Evolutionary conservation across 2,329 filamentous ascomycete species (phyloP), one percentile per base, ranked within the genome.

Genomic region (Zymoseptoria crescenta): DNA sequence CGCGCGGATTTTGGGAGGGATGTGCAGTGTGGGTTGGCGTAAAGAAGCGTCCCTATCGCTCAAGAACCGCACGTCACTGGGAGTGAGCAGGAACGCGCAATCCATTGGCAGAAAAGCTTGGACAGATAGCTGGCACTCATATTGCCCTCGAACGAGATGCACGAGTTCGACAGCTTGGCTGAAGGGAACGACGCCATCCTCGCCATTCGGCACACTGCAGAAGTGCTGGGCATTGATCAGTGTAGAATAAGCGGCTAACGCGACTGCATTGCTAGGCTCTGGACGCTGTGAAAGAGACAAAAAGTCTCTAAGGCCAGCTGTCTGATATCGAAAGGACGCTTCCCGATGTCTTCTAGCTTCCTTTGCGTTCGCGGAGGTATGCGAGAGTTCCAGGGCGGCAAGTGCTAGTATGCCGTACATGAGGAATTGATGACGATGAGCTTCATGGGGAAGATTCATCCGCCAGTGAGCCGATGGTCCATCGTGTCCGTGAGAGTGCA

Each of bases 371-470:
- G 52, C 54, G 29, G 28, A 24, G 24, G 50, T 54, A 13, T 54
- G 49, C 20, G 49, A 45, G 7, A 59, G 35, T 27, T 62, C 58
- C 20, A 58, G 60, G 9, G 60, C 60, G 24, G 55, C 54, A 10
- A 60, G 35, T 8, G 58, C 58, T 4, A 62, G 45, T 1, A 62
- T 55, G 21, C 58, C 60, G 5, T 57, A 52, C 60, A 62, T 62
- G 20, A 62, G 55, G 20, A 62, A 62, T 30, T 55, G 60, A 21
- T 45, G 35, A 16, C 35, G 4, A 45, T 45, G 35, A 4, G 60
- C 60, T 49, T 62, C 60, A 19, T 62, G 57, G 7, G 57, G 48
- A 8, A 62, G 53, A 30, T 45, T 45, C 35, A 16, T 45, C 35
- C 2, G 35, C 35, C 35, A 45, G 35, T 16, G 35, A 13, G 35